Conservation (phyloP, 441 rosid genomes). For the Corymbia calophylla region DNA sequence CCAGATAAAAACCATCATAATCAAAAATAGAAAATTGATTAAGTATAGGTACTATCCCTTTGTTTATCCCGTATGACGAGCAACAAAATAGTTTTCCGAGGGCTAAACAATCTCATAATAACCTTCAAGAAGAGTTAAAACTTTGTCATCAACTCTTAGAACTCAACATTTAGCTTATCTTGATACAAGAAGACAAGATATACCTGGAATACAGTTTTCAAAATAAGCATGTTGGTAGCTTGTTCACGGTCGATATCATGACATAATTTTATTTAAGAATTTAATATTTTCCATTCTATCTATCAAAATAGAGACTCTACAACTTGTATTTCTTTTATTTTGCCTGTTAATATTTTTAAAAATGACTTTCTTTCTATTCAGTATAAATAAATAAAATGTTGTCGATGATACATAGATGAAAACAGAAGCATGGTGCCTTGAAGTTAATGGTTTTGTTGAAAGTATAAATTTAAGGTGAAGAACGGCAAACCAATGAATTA, state of each 20-base stretch:
- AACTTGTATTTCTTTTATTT: too few species aligned
- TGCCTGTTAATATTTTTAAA: too few species aligned
- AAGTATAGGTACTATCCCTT: slow-evolving; percentile 39
- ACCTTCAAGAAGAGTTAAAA: slow-evolving; percentile 45
- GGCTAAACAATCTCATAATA: slow-evolving; percentile 98
- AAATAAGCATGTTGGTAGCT: slow-evolving; percentile 89
- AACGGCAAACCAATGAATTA: accelerated
- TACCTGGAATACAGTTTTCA: slow-evolving; percentile 98
- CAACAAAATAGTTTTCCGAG: slow-evolving; percentile 90
- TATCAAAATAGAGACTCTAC: too few species aligned
- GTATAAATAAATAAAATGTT: too few species aligned
- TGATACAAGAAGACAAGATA: background rate
- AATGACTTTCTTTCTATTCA: too few species aligned
- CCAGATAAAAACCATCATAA: background rate
- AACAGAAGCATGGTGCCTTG: background rate
- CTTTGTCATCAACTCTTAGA: background rate
- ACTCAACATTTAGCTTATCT: background rate
- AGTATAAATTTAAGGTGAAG: background rate
- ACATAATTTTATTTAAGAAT: background rate
- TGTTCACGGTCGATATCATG: slow-evolving; percentile 92
- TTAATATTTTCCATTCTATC: too few species aligned
- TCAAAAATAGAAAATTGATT: background rate
- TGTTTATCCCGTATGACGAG: slow-evolving; percentile 96
- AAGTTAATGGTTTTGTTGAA: background rate
- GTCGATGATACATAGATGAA: background rate